Conservation (phyloP, 331 rosid species). For the Cucumis variabilis region DNA sequence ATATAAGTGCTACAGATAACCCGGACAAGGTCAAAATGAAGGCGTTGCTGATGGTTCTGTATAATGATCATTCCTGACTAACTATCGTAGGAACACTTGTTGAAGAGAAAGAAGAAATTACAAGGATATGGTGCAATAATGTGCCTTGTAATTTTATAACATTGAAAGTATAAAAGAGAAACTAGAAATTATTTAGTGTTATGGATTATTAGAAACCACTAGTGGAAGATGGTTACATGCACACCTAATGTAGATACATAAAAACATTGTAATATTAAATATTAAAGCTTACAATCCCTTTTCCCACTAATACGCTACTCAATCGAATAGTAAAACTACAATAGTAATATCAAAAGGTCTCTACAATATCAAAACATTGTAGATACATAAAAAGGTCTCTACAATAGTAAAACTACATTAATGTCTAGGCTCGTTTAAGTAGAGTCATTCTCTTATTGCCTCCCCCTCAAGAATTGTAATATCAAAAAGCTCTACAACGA, state of each 20-base stretch:
- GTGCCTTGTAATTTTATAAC: neutral
- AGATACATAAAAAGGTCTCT: too few relatives aligned
- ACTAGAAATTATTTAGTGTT: neutral
- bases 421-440: neutral
- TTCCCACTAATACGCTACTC: neutral
- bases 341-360: too few relatives aligned
- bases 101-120: slow-evolving; percentile 12
- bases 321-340: neutral
- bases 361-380: too few relatives aligned
- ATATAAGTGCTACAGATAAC: slow-evolving; percentile 81
- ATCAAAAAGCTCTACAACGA: too few relatives aligned
- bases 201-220: neutral
- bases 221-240: neutral
- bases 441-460: too few relatives aligned
- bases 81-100: slow-evolving; percentile 70
- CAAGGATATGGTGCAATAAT: neutral
- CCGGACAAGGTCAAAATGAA: slow-evolving; percentile 74
- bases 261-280: neutral
- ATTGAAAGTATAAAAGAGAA: neutral
- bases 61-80: neutral
- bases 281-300: slow-evolving; percentile 43
- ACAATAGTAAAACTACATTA: too few relatives aligned
- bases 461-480: too few relatives aligned
- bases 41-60: slow-evolving; percentile 66
- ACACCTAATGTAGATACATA: neutral